Evolutionary conservation across 257 asterid species (phyloP).

Genomic region (Rhazya stricta): DNA sequence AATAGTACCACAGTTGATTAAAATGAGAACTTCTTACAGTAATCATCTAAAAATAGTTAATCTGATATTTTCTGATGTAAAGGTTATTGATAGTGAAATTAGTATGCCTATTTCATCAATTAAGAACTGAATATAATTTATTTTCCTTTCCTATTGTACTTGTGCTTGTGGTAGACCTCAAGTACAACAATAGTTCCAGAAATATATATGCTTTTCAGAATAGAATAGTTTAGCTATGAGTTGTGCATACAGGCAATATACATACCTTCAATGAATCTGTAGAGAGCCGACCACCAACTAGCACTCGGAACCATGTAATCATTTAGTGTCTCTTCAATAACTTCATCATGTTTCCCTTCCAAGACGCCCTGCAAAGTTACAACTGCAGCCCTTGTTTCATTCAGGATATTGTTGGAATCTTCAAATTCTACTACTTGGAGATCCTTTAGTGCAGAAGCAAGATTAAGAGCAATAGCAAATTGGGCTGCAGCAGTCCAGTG

Average conservation of each 20-base stretch:
- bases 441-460: slow-evolving; percentile 40
- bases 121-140: too few relatives aligned
- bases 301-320: slow-evolving; percentile 41
- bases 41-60: too few relatives aligned
- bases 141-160: too few relatives aligned
- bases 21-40: too few relatives aligned
- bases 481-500: slow-evolving; percentile 34
- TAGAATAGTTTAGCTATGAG: background rate
- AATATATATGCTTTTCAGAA: too few relatives aligned
- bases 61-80: too few relatives aligned
- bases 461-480: slow-evolving; percentile 30
- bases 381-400: slow-evolving; percentile 49
- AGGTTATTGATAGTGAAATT: too few relatives aligned
- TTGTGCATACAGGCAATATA: background rate
- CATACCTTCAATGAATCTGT: slow-evolving; percentile 59
- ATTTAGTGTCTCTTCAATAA: slow-evolving; percentile 52
- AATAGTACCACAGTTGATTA: too few relatives aligned
- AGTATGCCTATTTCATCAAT: too few relatives aligned
- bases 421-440: slow-evolving; percentile 34
- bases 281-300: slow-evolving; percentile 66
- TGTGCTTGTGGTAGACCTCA: too few relatives aligned
- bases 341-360: slow-evolving; percentile 48
- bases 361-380: slow-evolving; percentile 51
- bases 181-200: too few relatives aligned
- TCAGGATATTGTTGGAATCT: slow-evolving; percentile 31